These are phyloP conservation scores for Moniliophthora roreri DNA, from an alignment of 1,284 basidiomycete genomes.

Conservation along the genomic window DNA sequence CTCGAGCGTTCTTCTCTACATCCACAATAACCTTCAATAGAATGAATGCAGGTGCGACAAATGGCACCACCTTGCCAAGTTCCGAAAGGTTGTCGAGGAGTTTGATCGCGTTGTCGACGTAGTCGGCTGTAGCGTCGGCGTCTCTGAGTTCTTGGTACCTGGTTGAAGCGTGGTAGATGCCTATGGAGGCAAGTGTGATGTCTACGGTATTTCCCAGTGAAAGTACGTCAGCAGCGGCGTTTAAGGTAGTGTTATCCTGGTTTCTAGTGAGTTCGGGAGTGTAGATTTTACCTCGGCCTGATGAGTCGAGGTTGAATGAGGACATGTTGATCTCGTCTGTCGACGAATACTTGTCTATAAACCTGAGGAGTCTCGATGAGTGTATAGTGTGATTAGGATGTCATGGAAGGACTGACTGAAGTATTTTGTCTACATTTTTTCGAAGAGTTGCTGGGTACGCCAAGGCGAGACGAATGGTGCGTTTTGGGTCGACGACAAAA, in stretches of 20 bases:
- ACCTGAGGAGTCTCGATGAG: neutral
- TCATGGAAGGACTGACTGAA: constrained; percentile 53
- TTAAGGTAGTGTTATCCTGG: too few species aligned
- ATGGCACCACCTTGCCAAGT: constrained; percentile 33
- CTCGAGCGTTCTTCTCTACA: constrained; percentile 34
- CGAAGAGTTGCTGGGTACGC: constrained; percentile 12
- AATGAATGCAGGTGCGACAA: constrained; percentile 36
- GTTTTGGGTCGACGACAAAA: constrained; percentile 17
- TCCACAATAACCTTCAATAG: constrained; percentile 37
- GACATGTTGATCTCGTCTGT: constrained; percentile 6
- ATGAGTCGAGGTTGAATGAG: constrained; percentile 1
- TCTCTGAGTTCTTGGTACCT: neutral
- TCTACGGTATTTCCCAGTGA: neutral
- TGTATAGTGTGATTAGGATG: neutral
- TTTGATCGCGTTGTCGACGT: constrained; percentile 27
- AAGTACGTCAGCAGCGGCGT: too few species aligned
- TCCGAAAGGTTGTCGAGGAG: constrained; percentile 31
- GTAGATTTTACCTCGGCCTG: constrained; percentile 9
- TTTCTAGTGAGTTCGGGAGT: too few species aligned
- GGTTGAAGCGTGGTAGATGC: neutral
- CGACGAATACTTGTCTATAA: constrained; percentile 11
- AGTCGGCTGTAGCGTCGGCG: neutral
- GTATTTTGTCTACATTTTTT: constrained; percentile 64
- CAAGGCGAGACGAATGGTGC: constrained; percentile 11
- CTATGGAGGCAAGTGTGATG: neutral